A percentile compares a stretch with the other conserved stretches of the same genome.
phyloP scores from a whole-genome alignment of 2,329 filamentous ascomycete genomes.

The Simplicillium aogashimaense region DNA sequence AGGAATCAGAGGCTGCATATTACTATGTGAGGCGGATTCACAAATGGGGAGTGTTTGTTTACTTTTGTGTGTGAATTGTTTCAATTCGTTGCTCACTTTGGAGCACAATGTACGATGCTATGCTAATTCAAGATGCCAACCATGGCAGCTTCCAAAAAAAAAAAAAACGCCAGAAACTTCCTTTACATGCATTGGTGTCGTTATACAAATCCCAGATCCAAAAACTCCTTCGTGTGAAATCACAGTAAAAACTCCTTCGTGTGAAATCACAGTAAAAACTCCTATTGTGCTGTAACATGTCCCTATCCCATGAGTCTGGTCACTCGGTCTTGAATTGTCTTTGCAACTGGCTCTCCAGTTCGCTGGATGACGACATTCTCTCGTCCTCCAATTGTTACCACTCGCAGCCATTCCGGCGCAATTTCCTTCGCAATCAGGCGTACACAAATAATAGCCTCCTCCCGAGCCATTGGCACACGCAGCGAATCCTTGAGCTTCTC shows the following conservation, averaged over 20 bases:
- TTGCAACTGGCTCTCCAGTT: constrained; percentile 26
- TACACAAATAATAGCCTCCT: constrained; percentile 41
- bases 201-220: not conserved
- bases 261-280: not conserved
- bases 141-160: too few relatives aligned
- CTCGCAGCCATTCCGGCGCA: constrained; percentile 44
- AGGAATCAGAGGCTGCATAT: too few relatives aligned
- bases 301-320: constrained; percentile 19
- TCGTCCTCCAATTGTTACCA: constrained; percentile 40
- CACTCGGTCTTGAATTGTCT: constrained; percentile 25
- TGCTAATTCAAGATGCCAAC: too few relatives aligned
- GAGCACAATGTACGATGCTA: too few relatives aligned
- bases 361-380: constrained; percentile 49
- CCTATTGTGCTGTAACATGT: not conserved
- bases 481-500: constrained; percentile 61
- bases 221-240: not conserved
- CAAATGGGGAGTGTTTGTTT: too few relatives aligned
- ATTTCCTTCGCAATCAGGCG: constrained; percentile 42
- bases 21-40: too few relatives aligned
- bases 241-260: not conserved
- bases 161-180: too few relatives aligned
- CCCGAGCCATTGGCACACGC: constrained; percentile 39
- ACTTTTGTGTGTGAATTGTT: too few relatives aligned
- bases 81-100: too few relatives aligned
- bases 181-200: too few relatives aligned